Evolutionary conservation across 257 asterid species (phyloP).

Genomic region (Solanum lycopersicoides): DNA sequence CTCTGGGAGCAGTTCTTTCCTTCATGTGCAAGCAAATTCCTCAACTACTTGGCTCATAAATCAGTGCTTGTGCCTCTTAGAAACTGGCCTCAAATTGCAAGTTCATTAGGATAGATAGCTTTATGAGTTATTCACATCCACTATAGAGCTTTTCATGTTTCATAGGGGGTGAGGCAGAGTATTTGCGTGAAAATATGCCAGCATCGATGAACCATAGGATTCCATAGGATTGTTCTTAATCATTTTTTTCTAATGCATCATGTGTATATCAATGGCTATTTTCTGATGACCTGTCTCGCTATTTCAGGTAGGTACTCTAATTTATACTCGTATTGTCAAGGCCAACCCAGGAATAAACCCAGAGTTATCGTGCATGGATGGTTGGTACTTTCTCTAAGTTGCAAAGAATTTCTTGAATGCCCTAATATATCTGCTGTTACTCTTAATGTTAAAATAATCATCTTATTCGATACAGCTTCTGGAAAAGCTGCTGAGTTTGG

Average conservation of each 20-base stretch:
- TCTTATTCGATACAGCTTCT: conserved; percentile 25
- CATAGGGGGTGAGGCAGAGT: not conserved
- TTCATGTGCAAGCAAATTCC: not conserved
- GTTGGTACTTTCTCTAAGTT: conserved; percentile 31
- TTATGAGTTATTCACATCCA: not conserved
- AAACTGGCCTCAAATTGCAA: not conserved
- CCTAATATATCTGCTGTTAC: not conserved
- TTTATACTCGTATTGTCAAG: conserved; percentile 83
- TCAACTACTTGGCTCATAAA: not conserved
- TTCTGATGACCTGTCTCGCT: conserved; percentile 1
- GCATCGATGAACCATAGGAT: not conserved
- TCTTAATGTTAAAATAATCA: not conserved
- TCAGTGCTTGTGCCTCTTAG: not conserved
- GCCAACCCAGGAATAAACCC: conserved; percentile 92
- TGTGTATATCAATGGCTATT: not conserved
- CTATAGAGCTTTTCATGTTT: not conserved
- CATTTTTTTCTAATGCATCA: not conserved
- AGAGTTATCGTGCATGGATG: conserved; percentile 93
- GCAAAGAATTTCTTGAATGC: not conserved
- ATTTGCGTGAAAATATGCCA: not conserved
- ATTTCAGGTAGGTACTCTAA: conserved; percentile 69
- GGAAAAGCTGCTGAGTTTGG: conserved; percentile 96
- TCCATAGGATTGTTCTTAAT: not conserved
- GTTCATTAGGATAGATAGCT: not conserved
- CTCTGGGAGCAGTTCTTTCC: not conserved